Evolutionary conservation across 495 filamentous ascomycete genomes (phyloP).

Genomic region (Trichoderma parareesei): DNA sequence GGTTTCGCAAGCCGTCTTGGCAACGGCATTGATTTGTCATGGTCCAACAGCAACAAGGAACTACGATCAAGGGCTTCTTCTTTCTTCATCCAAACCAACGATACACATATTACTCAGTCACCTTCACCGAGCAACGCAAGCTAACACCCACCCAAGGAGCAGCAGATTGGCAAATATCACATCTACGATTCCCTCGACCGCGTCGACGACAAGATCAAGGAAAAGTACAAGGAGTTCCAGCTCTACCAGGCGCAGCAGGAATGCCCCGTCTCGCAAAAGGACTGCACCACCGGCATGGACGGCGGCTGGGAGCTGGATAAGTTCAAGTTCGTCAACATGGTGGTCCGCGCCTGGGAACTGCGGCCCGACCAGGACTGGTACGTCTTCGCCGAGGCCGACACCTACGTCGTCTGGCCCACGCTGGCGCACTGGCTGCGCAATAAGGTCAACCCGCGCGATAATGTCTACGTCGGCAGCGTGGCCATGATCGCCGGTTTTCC

Average conservation of each 20-base stretch:
- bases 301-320: slow-evolving; percentile 44
- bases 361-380: slow-evolving; percentile 53
- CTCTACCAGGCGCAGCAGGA: slow-evolving; percentile 43
- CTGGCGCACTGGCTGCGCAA: slow-evolving; percentile 45
- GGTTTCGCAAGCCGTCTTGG: neutral
- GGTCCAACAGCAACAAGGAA: neutral
- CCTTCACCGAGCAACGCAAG: too few relatives aligned
- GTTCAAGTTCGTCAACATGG: slow-evolving; percentile 40
- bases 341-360: slow-evolving; percentile 34
- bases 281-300: slow-evolving; percentile 26
- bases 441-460: slow-evolving; percentile 39
- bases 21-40: neutral
- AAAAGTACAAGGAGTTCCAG: slow-evolving; percentile 42
- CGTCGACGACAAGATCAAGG: slow-evolving; percentile 27
- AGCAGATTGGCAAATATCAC: slow-evolving; percentile 37
- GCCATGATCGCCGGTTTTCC: slow-evolving; percentile 43
- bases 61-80: neutral
- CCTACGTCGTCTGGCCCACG: slow-evolving; percentile 57
- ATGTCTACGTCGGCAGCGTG: slow-evolving; percentile 52
- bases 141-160: slow-evolving; percentile 21
- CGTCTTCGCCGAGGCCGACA: slow-evolving; percentile 63
- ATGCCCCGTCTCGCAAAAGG: slow-evolving; percentile 33
- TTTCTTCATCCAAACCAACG: neutral
- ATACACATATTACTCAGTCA: too few relatives aligned
- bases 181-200: slow-evolving; percentile 46